These are phyloP conservation scores for Bondarzewia mesenterica DNA, from an alignment of 1,284 basidiomycete genomes.

Conservation along the genomic window DNA sequence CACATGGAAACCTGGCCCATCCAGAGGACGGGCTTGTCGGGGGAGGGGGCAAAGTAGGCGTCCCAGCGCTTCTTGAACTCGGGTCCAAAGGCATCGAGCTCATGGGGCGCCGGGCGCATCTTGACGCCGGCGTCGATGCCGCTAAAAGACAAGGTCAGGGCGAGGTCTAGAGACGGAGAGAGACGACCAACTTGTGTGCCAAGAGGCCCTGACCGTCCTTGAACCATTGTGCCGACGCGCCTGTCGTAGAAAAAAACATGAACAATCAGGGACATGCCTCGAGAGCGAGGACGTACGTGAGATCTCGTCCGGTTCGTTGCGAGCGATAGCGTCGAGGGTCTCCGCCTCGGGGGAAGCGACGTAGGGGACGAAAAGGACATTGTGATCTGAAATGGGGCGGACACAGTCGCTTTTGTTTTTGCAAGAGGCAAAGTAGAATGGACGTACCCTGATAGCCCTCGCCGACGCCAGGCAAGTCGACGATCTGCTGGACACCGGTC, in stretches of 20 bases:
- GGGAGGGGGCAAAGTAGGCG: conserved; percentile 31
- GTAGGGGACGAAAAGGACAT: conserved; percentile 11
- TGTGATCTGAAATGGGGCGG: conserved; percentile 11
- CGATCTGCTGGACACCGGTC: conserved; percentile 29
- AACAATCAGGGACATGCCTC: neutral
- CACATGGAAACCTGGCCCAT: conserved; percentile 22
- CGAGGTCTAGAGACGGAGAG: neutral
- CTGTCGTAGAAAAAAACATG: neutral
- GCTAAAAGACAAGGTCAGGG: conserved; percentile 16
- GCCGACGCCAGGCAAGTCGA: conserved; percentile 52
- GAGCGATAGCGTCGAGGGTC: conserved; percentile 13
- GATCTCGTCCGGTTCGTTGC: conserved; percentile 9
- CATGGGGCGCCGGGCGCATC: conserved; percentile 34
- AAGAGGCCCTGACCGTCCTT: conserved; percentile 37
- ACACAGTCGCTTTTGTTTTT: neutral
- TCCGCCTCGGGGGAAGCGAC: conserved; percentile 11
- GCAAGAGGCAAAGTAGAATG: neutral
- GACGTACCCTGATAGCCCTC: conserved; percentile 41
- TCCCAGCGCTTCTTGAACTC: conserved; percentile 37
- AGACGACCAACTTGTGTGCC: conserved; percentile 34
- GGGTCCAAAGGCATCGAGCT: conserved; percentile 35
- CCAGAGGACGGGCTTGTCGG: conserved; percentile 42
- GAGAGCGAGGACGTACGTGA: conserved; percentile 5
- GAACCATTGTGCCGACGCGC: conserved; percentile 26
- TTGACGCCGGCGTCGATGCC: conserved; percentile 39